Evolutionary conservation across 2,329 filamentous ascomycete genomes (phyloP).

Genomic region (Colletotrichum sp.): DNA sequence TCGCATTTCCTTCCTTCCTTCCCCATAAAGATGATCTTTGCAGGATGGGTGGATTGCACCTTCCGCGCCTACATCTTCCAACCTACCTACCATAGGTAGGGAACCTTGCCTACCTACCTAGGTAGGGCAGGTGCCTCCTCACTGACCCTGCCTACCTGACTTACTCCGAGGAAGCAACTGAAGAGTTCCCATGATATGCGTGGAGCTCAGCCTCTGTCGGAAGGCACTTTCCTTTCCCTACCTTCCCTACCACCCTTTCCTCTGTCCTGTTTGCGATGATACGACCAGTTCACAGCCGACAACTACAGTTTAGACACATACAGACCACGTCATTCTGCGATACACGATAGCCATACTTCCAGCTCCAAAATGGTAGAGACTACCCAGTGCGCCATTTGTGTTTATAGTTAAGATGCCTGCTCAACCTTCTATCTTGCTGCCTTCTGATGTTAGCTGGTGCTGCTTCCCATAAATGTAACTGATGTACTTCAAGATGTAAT

Average conservation of each 20-base stretch:
- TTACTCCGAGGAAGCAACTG: neutral
- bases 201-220: neutral
- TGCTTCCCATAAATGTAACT: neutral
- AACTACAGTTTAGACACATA: neutral
- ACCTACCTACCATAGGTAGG: neutral
- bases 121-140: neutral
- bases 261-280: neutral
- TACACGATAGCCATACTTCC: neutral
- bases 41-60: neutral
- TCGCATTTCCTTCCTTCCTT: neutral
- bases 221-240: neutral
- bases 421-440: neutral
- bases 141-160: neutral
- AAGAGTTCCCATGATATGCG: neutral
- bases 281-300: neutral
- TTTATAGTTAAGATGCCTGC: neutral
- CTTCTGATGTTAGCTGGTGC: neutral
- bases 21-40: neutral
- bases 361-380: neutral
- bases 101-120: neutral
- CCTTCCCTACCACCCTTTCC: neutral
- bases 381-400: neutral
- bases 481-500: neutral
- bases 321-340: neutral
- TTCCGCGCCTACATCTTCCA: neutral